Conservation (phyloP, 257 asterid species). For the Salvia miltiorrhiza region DNA sequence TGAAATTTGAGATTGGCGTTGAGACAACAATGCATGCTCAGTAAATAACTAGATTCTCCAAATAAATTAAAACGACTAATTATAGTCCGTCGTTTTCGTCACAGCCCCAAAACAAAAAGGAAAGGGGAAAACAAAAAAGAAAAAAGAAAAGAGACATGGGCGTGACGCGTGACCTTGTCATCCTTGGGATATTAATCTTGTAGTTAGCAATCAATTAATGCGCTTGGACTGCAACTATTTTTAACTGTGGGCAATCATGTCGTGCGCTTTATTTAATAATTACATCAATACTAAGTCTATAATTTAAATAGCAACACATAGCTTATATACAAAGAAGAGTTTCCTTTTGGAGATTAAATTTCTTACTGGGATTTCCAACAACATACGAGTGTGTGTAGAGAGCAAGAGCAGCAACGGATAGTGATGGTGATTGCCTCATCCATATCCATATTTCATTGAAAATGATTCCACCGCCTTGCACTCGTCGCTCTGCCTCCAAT, state of each 20-base stretch:
- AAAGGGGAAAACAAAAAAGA: neutral
- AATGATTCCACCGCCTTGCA: neutral
- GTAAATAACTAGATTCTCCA: neutral
- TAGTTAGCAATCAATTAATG: neutral
- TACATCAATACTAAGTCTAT: neutral
- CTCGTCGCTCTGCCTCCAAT: neutral
- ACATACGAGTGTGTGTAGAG: neutral
- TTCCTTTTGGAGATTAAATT: no score
- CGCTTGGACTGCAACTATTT: neutral
- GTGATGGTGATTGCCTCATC: constrained; percentile 11
- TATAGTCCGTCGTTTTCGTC: neutral
- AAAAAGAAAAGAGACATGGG: neutral
- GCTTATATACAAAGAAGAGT: no score
- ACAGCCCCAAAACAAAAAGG: neutral
- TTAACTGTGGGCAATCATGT: neutral
- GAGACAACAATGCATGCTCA: no score
- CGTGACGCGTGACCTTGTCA: neutral
- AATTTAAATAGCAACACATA: neutral
- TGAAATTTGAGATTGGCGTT: neutral
- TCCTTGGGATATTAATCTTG: neutral
- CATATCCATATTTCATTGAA: neutral
- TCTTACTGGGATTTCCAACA: no score
- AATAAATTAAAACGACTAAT: neutral
- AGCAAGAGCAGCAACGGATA: neutral
- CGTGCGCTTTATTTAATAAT: neutral